Conservation (phyloP, 169 alveolate genomes). For the Plasmodium malariae region DNA sequence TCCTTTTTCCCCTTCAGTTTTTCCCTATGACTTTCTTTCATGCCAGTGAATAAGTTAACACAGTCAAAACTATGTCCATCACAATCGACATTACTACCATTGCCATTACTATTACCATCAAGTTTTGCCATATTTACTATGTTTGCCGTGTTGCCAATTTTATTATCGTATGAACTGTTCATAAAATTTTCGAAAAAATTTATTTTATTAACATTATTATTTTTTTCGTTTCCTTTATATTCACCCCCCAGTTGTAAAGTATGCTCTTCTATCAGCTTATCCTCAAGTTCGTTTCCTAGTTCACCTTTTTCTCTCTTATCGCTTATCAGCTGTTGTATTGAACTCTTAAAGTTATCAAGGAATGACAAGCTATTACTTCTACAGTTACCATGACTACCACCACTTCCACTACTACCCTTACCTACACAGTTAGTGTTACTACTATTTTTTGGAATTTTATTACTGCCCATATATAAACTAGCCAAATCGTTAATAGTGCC, state of each 20-base stretch:
- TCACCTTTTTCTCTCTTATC: slow-evolving; percentile 13
- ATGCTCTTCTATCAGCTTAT: background rate
- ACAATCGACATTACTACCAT: background rate
- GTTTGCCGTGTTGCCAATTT: background rate
- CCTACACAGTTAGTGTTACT: too few species aligned
- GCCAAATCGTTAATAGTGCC: too few species aligned
- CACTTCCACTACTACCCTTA: too few species aligned
- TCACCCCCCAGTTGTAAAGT: background rate
- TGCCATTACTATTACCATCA: background rate
- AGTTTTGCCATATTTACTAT: background rate
- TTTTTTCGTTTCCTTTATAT: slow-evolving; percentile 23
- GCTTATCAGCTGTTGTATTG: slow-evolving; percentile 18
- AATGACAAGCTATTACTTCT: slow-evolving; percentile 8
- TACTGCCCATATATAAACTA: too few species aligned
- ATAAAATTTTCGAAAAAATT: slow-evolving; percentile 8
- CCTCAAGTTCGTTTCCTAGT: background rate
- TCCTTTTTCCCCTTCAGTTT: background rate
- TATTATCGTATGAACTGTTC: slow-evolving; percentile 2
- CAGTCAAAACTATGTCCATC: background rate
- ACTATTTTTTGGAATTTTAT: too few species aligned
- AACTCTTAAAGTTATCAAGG: slow-evolving; percentile 2
- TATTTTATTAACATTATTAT: background rate
- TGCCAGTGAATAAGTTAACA: too few species aligned
- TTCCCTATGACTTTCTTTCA: background rate
- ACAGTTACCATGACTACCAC: too few species aligned